Evolutionary conservation across 1,139 yeast genomes (phyloP), one percentile per base, ranked within the genome.

Genomic region (Casaregolazyma suthepensis): DNA sequence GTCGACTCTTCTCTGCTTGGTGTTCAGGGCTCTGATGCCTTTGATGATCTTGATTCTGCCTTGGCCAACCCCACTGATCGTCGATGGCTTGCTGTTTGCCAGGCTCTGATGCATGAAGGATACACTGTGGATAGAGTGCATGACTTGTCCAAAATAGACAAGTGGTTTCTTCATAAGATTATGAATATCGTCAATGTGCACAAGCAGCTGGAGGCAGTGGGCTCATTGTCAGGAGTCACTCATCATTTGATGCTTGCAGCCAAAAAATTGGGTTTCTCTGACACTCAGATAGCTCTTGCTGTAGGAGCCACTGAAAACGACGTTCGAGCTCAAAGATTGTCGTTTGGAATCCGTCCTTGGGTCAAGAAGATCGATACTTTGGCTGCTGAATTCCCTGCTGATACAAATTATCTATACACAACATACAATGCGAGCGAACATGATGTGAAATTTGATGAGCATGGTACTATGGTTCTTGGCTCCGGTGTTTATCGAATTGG

Each of bases 401-500:
- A 83, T 67, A 93, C 99, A 56, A 93, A 93, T 77, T 93, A 93
- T 73, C 79, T 93, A 64, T 93, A 93, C 81, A 88, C 96, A 55
- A 93, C 99, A 50, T 93, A 93, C 74, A 93, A 91, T 68, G 99
- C 97, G 54, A 80, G 89, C 52, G 78, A 82, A 51, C 85, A 86
- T 62, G 99, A 93, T 71, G 84, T 93, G 55, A 79, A 76, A 45
- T 93, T 93, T 67, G 81, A 87, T 65, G 98, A 91, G 59, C 81
- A 87, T 61, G 98, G 99, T 66, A 85, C 94, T 59, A 77, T 93
- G 82, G 99, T 93, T 45, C 78, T 93, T 62, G 99, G 99, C 53
- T 91, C 98, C 12, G 99, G 99, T 75, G 99, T 93, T 53, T 93
- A 93, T 80, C 83, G 99, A 74, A 93, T 93, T 69, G 99, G 99